These are phyloP conservation scores for Penicillium ucsense DNA, from an alignment of 495 filamentous ascomycete species.

Conservation along the genomic window DNA sequence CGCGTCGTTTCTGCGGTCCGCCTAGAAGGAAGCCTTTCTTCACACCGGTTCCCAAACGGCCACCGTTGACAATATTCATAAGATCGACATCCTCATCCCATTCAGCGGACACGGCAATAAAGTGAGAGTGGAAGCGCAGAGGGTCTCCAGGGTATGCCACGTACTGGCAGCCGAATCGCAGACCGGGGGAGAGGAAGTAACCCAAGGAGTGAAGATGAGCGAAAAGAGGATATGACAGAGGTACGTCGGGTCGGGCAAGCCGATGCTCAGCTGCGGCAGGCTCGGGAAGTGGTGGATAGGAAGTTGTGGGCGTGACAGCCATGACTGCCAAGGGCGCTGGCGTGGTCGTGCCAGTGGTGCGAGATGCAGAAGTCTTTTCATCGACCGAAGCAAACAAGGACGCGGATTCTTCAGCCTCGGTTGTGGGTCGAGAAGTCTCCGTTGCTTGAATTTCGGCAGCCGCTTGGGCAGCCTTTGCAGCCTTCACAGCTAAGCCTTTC, in stretches of 20 bases:
- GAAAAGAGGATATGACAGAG: slow-evolving; percentile 40
- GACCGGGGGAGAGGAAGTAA: slow-evolving; percentile 83
- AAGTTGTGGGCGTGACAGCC: slow-evolving; percentile 52
- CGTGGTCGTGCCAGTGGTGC: slow-evolving; percentile 12
- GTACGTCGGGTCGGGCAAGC: slow-evolving; percentile 34
- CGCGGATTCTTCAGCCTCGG: slow-evolving; percentile 2
- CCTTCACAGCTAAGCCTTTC: slow-evolving; percentile 21
- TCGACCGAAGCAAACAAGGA: slow-evolving; percentile 32
- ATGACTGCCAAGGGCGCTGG: slow-evolving; percentile 12
- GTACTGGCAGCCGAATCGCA: slow-evolving; percentile 91
- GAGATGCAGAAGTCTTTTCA: slow-evolving; percentile 9
- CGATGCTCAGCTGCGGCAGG: slow-evolving; percentile 18
- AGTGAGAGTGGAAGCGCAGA: slow-evolving; percentile 89
- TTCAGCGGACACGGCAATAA: slow-evolving; percentile 62
- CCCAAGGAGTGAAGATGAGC: slow-evolving; percentile 65
- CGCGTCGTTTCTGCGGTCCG: slow-evolving; percentile 37
- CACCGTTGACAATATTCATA: slow-evolving; percentile 74
- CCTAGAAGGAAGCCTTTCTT: slow-evolving; percentile 93
- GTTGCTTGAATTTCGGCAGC: slow-evolving; percentile 10
- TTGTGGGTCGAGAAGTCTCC: slow-evolving; percentile 2
- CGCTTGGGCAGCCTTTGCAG: not conserved
- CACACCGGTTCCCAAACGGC: slow-evolving; percentile 81
- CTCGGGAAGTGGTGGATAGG: slow-evolving; percentile 39
- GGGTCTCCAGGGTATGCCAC: slow-evolving; percentile 93
- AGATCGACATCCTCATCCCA: slow-evolving; percentile 84